A percentile compares a stretch with the other conserved stretches of the same genome.
Evolutionary conservation across 306 rosid species (phyloP).

Genomic region (Oemleria cerasiformis): DNA sequence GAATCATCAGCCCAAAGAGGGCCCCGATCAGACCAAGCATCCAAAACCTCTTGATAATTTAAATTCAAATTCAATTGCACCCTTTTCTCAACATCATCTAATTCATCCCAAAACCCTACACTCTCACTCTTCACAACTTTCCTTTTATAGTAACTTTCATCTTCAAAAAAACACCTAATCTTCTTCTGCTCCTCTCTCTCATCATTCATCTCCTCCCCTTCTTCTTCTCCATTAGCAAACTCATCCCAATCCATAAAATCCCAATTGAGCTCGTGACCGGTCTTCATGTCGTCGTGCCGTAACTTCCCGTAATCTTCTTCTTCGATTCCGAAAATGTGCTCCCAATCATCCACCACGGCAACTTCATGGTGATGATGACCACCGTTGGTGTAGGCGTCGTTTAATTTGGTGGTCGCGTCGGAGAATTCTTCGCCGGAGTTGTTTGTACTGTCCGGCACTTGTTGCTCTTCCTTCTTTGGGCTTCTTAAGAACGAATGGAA

Average conservation of each 20-base stretch:
- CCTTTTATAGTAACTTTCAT: constrained; percentile 15
- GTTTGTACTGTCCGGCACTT: constrained; percentile 40
- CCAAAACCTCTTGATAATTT: constrained; percentile 76
- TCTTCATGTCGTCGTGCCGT: neutral
- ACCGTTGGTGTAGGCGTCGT: constrained; percentile 25
- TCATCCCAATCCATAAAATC: constrained; percentile 61
- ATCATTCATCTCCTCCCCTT: constrained; percentile 28
- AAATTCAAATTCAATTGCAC: constrained; percentile 62
- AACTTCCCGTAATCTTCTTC: constrained; percentile 23
- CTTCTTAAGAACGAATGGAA: constrained; percentile 36
- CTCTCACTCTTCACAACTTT: constrained; percentile 42
- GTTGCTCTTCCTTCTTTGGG: constrained; percentile 70
- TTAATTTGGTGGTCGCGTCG: constrained; percentile 2
- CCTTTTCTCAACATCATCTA: constrained; percentile 36
- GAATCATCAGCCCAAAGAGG: constrained; percentile 59
- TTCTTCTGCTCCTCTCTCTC: constrained; percentile 13
- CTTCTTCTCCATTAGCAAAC: constrained; percentile 31
- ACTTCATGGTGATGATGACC: constrained; percentile 14
- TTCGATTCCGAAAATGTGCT: constrained; percentile 42
- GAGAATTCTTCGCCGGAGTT: constrained; percentile 21
- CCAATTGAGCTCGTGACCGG: constrained; percentile 43
- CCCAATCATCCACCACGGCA: constrained; percentile 43
- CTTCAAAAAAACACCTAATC: constrained; percentile 34
- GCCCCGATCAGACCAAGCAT: constrained; percentile 83
- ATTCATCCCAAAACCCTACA: constrained; percentile 41